These are phyloP conservation scores for Aspergillus alliaceus DNA, from an alignment of 2,329 filamentous ascomycete genomes.

Conservation along the genomic window DNA sequence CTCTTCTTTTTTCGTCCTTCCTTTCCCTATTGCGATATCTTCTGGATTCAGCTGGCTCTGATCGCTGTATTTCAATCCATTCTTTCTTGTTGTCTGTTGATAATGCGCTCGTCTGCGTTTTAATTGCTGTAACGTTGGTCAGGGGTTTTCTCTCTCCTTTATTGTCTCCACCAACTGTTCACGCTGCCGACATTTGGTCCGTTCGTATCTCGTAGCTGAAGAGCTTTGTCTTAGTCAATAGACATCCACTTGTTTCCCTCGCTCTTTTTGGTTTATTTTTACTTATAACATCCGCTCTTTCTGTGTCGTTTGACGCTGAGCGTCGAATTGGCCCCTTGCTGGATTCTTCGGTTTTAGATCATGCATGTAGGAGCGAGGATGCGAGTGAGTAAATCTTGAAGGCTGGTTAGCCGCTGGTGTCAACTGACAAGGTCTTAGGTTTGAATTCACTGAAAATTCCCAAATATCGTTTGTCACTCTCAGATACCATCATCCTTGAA, in stretches of 20 bases:
- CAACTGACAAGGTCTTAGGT: conserved; percentile 2
- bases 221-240: not conserved
- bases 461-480: not conserved
- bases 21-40: not conserved
- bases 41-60: conserved; percentile 14
- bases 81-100: not conserved
- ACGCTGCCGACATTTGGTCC: not conserved
- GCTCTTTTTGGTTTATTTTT: not conserved
- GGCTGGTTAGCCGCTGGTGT: conserved; percentile 10
- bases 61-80: conserved; percentile 1
- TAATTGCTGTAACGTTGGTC: not conserved
- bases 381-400: conserved; percentile 16
- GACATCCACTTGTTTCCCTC: not conserved
- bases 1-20: conserved; percentile 7
- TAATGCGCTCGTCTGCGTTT: not conserved
- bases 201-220: not conserved
- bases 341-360: conserved; percentile 8
- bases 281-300: not conserved
- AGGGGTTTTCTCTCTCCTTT: not conserved
- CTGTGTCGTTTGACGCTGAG: conserved; percentile 12
- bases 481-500: conserved; percentile 1
- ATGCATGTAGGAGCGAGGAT: conserved; percentile 18
- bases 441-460: not conserved
- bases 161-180: not conserved
- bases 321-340: conserved; percentile 14